Percentiles rank a stretch among this genome's conserved stretches.
These are phyloP conservation scores for Annona squamosa DNA, from an alignment of 164 flowering plant genomes.

Conservation along the genomic window DNA sequence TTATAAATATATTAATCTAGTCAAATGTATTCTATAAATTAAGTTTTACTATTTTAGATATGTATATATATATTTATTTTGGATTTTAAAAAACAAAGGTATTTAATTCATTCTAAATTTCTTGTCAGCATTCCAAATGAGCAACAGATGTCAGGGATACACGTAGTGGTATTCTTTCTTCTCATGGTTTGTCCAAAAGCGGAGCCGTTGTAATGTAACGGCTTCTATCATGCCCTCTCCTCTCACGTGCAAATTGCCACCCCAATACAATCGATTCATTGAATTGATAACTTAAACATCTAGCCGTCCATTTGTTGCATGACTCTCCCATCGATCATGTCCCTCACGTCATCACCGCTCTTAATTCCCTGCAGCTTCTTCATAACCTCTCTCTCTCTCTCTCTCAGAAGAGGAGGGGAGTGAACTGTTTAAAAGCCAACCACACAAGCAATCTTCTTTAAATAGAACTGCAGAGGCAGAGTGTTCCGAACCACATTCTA, in stretches of 20 bases:
- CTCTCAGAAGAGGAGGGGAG: not conserved
- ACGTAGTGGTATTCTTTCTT: not conserved
- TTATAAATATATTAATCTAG: no score
- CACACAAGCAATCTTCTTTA: not conserved
- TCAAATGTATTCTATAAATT: no score
- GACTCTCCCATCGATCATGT: not conserved
- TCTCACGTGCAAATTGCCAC: slow-evolving; percentile 4
- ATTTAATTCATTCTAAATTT: no score
- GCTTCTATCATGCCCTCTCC: not conserved
- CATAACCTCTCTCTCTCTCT: not conserved
- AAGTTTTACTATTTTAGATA: no score
- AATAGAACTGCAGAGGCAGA: slow-evolving; percentile 4
- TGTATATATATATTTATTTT: no score
- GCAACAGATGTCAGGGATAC: not conserved
- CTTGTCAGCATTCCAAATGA: no score
- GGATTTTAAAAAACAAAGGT: no score
- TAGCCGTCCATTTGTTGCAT: not conserved
- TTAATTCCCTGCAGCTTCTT: not conserved
- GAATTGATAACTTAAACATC: not conserved
- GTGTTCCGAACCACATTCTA: not conserved
- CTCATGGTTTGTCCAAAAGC: not conserved
- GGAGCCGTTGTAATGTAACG: slow-evolving; percentile 1
- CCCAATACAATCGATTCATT: not conserved
- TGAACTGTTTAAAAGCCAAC: not conserved
- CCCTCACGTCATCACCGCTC: not conserved